These are phyloP conservation scores for Globisporangium barbulae DNA, from an alignment of 352 stramenopile genomes.

Conservation along the genomic window DNA sequence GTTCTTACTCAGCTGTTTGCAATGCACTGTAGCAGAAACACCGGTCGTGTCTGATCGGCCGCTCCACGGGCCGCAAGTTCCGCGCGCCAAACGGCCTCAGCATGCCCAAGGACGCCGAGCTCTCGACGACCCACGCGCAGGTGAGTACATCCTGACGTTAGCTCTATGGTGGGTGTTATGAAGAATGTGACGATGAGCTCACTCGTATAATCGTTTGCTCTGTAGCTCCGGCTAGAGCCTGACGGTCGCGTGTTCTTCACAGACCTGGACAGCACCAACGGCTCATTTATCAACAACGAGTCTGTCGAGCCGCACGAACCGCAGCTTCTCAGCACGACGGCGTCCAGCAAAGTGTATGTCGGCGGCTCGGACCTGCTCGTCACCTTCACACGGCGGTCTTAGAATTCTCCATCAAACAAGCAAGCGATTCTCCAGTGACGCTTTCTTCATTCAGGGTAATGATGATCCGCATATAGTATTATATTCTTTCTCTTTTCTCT, in stretches of 20 bases:
- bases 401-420: background rate
- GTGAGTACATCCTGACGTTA: conserved; percentile 19
- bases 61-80: conserved; percentile 82
- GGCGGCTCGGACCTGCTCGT: conserved; percentile 55
- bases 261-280: conserved; percentile 83
- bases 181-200: background rate
- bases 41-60: conserved; percentile 62
- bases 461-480: conserved; percentile 37
- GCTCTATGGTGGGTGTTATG: background rate
- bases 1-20: too few relatives aligned
- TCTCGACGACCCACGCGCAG: conserved; percentile 83
- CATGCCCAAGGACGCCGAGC: conserved; percentile 71
- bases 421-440: background rate
- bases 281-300: conserved; percentile 60
- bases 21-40: conserved; percentile 32
- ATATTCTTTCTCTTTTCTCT: conserved; percentile 24
- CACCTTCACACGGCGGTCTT: conserved; percentile 43
- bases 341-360: conserved; percentile 49
- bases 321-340: conserved; percentile 33
- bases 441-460: background rate
- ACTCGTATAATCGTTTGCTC: background rate
- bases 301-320: conserved; percentile 47
- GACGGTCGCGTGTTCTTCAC: conserved; percentile 62
- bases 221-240: conserved; percentile 61
- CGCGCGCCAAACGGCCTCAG: conserved; percentile 64